These are phyloP conservation scores for Amanita rimosa DNA, from an alignment of 768 basidiomycete genomes.

Conservation along the genomic window DNA sequence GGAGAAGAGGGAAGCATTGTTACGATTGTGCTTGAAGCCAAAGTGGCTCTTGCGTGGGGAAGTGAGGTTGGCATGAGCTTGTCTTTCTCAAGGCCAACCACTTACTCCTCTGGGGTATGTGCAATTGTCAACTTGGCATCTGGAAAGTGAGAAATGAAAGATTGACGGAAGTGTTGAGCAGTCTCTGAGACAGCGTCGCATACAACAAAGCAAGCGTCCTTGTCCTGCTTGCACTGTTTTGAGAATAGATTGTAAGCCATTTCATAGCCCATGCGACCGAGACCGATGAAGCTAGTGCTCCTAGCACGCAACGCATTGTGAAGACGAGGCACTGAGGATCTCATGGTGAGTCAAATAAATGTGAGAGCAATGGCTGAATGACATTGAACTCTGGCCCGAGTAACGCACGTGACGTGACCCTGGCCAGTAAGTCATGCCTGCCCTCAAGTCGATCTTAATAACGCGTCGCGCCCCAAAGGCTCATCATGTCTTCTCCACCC, in stretches of 20 bases:
- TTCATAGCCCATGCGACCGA: constrained; percentile 82
- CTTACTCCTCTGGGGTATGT: constrained; percentile 64
- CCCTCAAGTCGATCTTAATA: constrained; percentile 33
- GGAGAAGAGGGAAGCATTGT: constrained; percentile 93
- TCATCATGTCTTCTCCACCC: constrained; percentile 52
- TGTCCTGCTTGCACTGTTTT: constrained; percentile 44
- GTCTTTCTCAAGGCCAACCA: constrained; percentile 9
- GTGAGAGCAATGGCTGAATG: too few relatives aligned
- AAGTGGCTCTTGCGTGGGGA: constrained; percentile 39
- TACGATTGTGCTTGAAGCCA: constrained; percentile 53
- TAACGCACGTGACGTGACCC: too few relatives aligned
- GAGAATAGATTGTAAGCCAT: constrained; percentile 83
- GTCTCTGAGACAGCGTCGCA: constrained; percentile 65
- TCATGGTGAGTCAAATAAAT: constrained; percentile 27
- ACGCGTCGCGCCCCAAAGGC: constrained; percentile 34
- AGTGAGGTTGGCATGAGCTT: not conserved
- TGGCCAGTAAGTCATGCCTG: constrained; percentile 15
- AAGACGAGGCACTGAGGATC: constrained; percentile 32
- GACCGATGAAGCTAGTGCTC: constrained; percentile 71
- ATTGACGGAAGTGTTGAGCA: constrained; percentile 41
- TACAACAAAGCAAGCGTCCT: constrained; percentile 56
- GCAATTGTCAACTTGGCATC: constrained; percentile 47
- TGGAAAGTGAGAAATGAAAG: constrained; percentile 48
- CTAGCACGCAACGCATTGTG: constrained; percentile 28
- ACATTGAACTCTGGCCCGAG: too few relatives aligned